phyloP scores from a whole-genome alignment of 2,329 filamentous ascomycete genomes.

The Colletotrichum lupini region DNA sequence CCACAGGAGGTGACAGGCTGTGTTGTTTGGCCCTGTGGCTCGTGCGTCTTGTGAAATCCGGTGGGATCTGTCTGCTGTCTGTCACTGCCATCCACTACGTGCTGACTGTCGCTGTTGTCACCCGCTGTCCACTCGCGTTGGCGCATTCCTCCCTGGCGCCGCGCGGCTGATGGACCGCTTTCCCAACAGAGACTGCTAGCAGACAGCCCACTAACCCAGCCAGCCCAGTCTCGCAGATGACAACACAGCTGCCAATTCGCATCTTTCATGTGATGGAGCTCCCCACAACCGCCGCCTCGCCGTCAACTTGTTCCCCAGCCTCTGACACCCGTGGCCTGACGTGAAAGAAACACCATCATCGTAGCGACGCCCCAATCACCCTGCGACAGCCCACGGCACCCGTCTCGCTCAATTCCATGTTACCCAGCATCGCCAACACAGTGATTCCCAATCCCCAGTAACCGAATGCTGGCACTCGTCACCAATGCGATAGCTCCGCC shows the following conservation, averaged over 20 bases:
- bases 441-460: neutral
- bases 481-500: slow-evolving; percentile 45
- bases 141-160: slow-evolving; percentile 32
- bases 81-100: neutral
- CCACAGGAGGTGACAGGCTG: slow-evolving; percentile 9
- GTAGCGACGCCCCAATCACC: neutral
- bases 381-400: neutral
- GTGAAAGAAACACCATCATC: slow-evolving; percentile 26
- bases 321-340: slow-evolving; percentile 22
- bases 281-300: slow-evolving; percentile 26
- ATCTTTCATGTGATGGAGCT: slow-evolving; percentile 36
- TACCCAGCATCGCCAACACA: slow-evolving; percentile 5
- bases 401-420: slow-evolving; percentile 11
- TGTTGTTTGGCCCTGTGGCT: slow-evolving; percentile 25
- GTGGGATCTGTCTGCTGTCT: slow-evolving; percentile 6
- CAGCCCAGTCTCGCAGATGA: slow-evolving; percentile 9
- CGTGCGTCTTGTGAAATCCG: slow-evolving; percentile 17
- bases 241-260: slow-evolving; percentile 25
- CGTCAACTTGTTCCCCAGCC: slow-evolving; percentile 2
- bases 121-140: slow-evolving; percentile 21
- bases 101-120: slow-evolving; percentile 8
- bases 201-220: slow-evolving; percentile 10
- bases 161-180: slow-evolving; percentile 22
- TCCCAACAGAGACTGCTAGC: slow-evolving; percentile 19
- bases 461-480: slow-evolving; percentile 21